Base-by-base conservation (phyloP, 1,284 basidiomycete species). In the Ganoderma boninense region DNA sequence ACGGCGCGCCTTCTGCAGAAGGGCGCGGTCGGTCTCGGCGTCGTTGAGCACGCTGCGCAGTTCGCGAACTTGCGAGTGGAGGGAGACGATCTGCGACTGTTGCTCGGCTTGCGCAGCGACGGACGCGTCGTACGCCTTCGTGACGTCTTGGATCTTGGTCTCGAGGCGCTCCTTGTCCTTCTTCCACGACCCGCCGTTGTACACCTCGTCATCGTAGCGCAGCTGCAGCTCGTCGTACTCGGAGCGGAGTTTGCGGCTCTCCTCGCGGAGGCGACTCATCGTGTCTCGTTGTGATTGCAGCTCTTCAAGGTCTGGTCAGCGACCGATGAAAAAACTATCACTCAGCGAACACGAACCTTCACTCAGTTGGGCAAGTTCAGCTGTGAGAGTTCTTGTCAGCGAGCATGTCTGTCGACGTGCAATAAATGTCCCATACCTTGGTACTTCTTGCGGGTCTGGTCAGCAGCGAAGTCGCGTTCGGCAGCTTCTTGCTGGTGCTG, bases 121-220 rank as follows among this genome's bases (percentile, higher is more conserved):
- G 1, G 94, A 92, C 0, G 92, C 86, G 71, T 95, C 92, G 78
- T 93, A 95, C 0, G 93, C 95, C 66, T 90, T 91, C 20, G 88
- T 92, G 67, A 95, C 79, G 78, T 95, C 93, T 11, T 80, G 80
- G 64, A 95, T 93, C 85, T 95, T 95, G 57, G 89, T 91, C 71
- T 96, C 94, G 79, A 96, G 83, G 13, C 93, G 90, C 71, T 95
- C 94, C 79, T 91, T 94, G 81, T 96, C 94, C 74, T 94, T 93
- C 84, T 93, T 93, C 94, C 94, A 96, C 4, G 91, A 89, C 13
- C 90, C 88, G 60, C 90, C 90, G 69, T 87, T 92, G 79, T 93
- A 93, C 0, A 91, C 86, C 75, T 95, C 93, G 73, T 95, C 92
- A 71, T 95, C 92, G 74, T 90, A 91, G 49, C 89, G 87, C 54